Percentiles rank a stretch among this genome's conserved stretches.
These are phyloP conservation scores for Tylopilus sp. DNA, from an alignment of 1,284 basidiomycete species.

Conservation along the genomic window DNA sequence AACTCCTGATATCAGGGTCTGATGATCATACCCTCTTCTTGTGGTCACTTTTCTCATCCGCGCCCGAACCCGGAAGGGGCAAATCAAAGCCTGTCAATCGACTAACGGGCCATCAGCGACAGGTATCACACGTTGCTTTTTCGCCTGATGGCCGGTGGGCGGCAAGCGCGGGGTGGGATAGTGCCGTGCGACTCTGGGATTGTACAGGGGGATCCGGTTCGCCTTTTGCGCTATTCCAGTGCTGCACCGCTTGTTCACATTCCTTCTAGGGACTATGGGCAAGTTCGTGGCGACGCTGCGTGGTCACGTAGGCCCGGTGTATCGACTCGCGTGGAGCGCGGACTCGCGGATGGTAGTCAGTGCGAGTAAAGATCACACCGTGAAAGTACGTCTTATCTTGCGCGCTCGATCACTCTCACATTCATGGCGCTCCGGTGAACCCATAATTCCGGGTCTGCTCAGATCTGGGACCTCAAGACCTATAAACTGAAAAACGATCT, in stretches of 20 bases:
- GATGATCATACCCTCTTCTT: slow-evolving; percentile 94
- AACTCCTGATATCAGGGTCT: slow-evolving; percentile 88
- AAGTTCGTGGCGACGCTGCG: slow-evolving; percentile 89
- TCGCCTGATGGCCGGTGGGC: slow-evolving; percentile 91
- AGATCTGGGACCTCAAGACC: slow-evolving; percentile 95
- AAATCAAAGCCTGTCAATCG: slow-evolving; percentile 84
- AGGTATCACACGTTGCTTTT: slow-evolving; percentile 93
- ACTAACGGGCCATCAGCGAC: slow-evolving; percentile 92
- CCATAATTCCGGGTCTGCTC: background rate
- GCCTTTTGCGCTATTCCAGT: background rate
- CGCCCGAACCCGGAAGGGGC: slow-evolving; percentile 36
- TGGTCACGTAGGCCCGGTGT: slow-evolving; percentile 93
- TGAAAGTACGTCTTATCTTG: slow-evolving; percentile 62
- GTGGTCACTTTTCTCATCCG: slow-evolving; percentile 71
- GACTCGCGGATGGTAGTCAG: slow-evolving; percentile 90
- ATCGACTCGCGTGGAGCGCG: slow-evolving; percentile 91
- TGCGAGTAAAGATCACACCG: slow-evolving; percentile 91
- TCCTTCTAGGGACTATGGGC: slow-evolving; percentile 64
- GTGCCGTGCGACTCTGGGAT: slow-evolving; percentile 90
- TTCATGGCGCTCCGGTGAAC: background rate
- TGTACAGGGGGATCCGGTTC: slow-evolving; percentile 28
- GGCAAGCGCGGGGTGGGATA: slow-evolving; percentile 90
- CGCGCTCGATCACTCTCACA: background rate
- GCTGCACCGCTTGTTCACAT: background rate
- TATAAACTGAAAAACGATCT: slow-evolving; percentile 92